Evolutionary conservation across 495 filamentous ascomycete species (phyloP), one percentile per base, ranked within the genome.

Genomic region (Penicillium chermesinum): DNA sequence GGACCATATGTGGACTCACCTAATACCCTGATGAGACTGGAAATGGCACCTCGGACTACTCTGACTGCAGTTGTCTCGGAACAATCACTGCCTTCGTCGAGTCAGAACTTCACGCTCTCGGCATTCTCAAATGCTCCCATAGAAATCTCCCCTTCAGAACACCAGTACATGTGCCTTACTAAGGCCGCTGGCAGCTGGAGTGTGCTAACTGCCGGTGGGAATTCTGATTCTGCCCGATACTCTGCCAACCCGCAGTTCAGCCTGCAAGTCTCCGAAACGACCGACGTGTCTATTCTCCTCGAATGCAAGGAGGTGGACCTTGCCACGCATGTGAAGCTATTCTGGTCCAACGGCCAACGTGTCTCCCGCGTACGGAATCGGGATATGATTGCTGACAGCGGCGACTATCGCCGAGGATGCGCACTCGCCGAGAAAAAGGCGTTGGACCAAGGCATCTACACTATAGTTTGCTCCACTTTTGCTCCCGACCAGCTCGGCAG

Each of bases 1-100:
- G 84, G 86, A 1, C 83, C 87, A n/a, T 95, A 86, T 53, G 90
- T 97, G 30, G 91, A 96, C 63, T 91, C 90, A 1, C 89, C 91
- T 10, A 95, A 97, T 61, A 94, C 86, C 9, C 80, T 97, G 12
- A 82, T 93, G 22, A 81, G 84, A 46, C 75, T 94, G 34, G 81
- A 87, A 8, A 74, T 87, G 50, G 64, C 77, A 18, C 59, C 80
- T 15, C 58, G 67, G 18, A 70, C 73, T 16, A 70, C 74, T 1
- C 91, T 90, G 58, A 97, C 91, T 0, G 67, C 88, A 15, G 89
- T 91, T 17, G 75, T 90, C 27, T 82, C 87, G 8, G 81, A 94
- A 57, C 81, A 93, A 61, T 82, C 83, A 13, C 72, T 97, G 7
- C 82, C 86, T 3, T 67, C 82, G 2, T 66, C 75, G 3, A 75